Base-by-base conservation (phyloP, 2,329 filamentous ascomycete genomes). In the Xylaria sp. region DNA sequence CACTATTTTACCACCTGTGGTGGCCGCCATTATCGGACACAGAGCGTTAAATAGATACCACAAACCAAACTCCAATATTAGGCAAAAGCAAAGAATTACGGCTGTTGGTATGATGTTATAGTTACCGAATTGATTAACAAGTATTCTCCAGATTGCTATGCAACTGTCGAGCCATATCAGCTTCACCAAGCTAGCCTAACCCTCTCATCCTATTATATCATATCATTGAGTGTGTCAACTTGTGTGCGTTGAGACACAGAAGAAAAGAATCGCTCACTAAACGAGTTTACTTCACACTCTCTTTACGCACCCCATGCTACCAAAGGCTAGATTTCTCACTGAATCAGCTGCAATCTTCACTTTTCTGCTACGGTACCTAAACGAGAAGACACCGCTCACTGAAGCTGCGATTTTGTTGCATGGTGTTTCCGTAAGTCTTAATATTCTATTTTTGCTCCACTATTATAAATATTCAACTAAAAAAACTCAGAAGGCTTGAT, bases 1-100 rank as follows among this genome's bases (percentile, higher is more conserved):
- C 6, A 68, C 68, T 1, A 58, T 66, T 10, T 41, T 49, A 4
- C 71, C 71, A 48, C 71, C 69, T 54, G 53, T 66, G 31, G 62
- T 71, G 13, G 71, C 70, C 11, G 49, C 53, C 33, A 67, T 63
- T 49, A 73, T 71, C 27, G 71, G 70, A 31, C 72, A 68, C 0
- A 54, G 54, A 8, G 67, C 70, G 23, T 58, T 65, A 35, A 73
- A 67, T 11, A 66, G 62, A 17, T 27, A 70, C 65, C 11, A 70
- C 68, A 60, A 82, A 77, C 54, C 77, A 76, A 56, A 82, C 74
- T 47, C 80, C 81, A 37, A 83, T 81, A 58, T 84, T 73, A 23
- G 76, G 68, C 9, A 75, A 71, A 73, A 68, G 21, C 82, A 81
- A 8, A 77, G 69, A 1, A 75, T 56, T 41, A 79, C 75, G 10